Evolutionary conservation across 2,329 filamentous ascomycete species (phyloP), one percentile per base, ranked within the genome.

Genomic region (Byssochlamys sp.): DNA sequence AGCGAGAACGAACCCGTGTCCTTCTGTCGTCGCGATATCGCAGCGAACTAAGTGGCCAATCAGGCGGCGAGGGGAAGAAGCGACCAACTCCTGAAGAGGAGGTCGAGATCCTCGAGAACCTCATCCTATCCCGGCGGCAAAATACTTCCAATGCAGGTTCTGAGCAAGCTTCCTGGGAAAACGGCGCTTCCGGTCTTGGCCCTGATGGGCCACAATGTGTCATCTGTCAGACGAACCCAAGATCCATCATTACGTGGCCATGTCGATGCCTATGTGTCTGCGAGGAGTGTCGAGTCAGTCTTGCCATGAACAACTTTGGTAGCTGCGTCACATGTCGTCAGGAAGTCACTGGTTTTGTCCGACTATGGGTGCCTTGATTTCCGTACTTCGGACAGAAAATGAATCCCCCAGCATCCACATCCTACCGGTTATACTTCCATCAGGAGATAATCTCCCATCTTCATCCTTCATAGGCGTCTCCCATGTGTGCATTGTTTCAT

Each of bases 241-340:
- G 94, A 19, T 95, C 89, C 6, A 88, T 97, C 60, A 88, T 99
- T 56, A 87, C 96, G 1, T 97, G 94, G 94, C 94, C 94, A 0
- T 99, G 94, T 71, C 88, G 94, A 2, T 99, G 94, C 70, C 80
- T 99, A 58, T 92, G 90, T 64, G 80, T 97, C 11, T 97, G 94
- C 70, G 94, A 99, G 71, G 94, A 97, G 64, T 97, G 94, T 70
- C 82, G 94, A 31, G 89, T 97, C 35, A 92, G 90, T 50, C 80
- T 97, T 61, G 94, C 94, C 2, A 91, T 95, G 85, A 95, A 96
- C 71, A 97, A 97, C 71, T 97, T 95, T 71, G 90, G 91, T 62
- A 95, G 90, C 69, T 99, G 94, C 70, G 91, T 97, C 45, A 97
- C 92, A 67, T 97, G 94, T 72, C 83, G 94, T 54, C 84, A 90